Conservation (phyloP, 306 rosid species). For the Cicer bijugum region DNA sequence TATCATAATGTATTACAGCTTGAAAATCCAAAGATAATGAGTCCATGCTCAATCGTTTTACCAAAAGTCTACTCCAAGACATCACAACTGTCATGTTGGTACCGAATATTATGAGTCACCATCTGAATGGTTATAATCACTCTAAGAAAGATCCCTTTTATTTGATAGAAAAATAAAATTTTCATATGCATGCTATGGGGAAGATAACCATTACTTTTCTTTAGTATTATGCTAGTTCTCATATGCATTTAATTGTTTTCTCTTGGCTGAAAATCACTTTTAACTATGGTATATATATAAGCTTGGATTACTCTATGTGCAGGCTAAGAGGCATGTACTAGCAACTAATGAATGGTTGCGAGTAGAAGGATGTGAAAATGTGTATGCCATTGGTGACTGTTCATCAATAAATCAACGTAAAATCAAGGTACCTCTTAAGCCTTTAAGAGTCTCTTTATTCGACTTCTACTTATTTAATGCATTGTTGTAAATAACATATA, state of each 20-base stretch:
- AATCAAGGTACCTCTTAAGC: conserved; percentile 70
- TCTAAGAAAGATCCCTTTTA: too few relatives aligned
- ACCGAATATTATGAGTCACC: neutral
- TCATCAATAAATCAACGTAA: conserved; percentile 84
- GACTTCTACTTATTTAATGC: conserved; percentile 20
- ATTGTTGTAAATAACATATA: too few relatives aligned
- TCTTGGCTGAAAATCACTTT: conserved; percentile 17
- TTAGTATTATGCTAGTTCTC: neutral
- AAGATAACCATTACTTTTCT: conserved; percentile 3
- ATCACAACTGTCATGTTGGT: neutral
- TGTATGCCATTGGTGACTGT: conserved; percentile 92
- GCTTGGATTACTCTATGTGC: conserved; percentile 46
- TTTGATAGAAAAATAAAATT: too few relatives aligned
- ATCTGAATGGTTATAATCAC: neutral
- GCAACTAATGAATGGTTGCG: conserved; percentile 88
- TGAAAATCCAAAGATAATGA: neutral
- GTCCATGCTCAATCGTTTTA: neutral
- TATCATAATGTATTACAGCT: neutral
- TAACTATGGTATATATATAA: conserved; percentile 13
- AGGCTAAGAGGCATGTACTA: conserved; percentile 75
- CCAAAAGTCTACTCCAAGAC: conserved; percentile 21
- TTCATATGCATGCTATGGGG: conserved; percentile 14
- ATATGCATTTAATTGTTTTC: conserved; percentile 4
- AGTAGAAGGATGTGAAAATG: conserved; percentile 72
- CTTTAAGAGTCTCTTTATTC: conserved; percentile 28